phyloP scores from a whole-genome alignment of 2,329 filamentous ascomycete genomes.

The Aspergillus hiratsukae region DNA sequence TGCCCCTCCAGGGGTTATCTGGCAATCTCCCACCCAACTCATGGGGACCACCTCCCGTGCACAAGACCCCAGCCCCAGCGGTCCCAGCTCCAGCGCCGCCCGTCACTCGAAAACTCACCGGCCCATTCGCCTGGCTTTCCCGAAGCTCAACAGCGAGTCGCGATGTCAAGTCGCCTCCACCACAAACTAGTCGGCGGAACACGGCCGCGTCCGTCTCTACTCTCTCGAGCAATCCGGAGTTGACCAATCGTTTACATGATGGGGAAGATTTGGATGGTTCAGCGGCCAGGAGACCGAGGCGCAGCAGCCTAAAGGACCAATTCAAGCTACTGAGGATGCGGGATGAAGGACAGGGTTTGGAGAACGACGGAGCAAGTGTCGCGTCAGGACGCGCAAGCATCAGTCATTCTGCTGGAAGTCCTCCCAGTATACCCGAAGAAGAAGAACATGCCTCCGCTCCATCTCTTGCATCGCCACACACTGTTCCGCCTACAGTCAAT shows the following conservation, averaged over 20 bases:
- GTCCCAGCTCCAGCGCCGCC: slow-evolving; percentile 36
- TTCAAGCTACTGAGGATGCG: slow-evolving; percentile 74
- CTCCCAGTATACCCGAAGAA: slow-evolving; percentile 46
- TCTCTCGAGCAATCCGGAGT: slow-evolving; percentile 72
- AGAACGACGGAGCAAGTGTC: slow-evolving; percentile 53
- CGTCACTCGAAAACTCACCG: slow-evolving; percentile 66
- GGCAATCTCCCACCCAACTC: slow-evolving; percentile 68
- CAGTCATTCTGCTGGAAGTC: slow-evolving; percentile 44
- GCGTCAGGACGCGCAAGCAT: slow-evolving; percentile 40
- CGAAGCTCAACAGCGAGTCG: slow-evolving; percentile 56
- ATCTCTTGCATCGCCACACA: slow-evolving; percentile 33
- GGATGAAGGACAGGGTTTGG: slow-evolving; percentile 61
- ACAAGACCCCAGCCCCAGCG: slow-evolving; percentile 34
- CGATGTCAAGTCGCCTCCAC: slow-evolving; percentile 54
- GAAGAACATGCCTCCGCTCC: slow-evolving; percentile 35
- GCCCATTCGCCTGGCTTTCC: slow-evolving; percentile 82
- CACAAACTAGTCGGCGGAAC: slow-evolving; percentile 56
- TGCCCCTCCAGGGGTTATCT: slow-evolving; percentile 56
- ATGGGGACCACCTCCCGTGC: slow-evolving; percentile 58
- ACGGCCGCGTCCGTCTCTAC: slow-evolving; percentile 78
- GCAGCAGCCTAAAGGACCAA: slow-evolving; percentile 68
- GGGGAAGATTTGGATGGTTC: slow-evolving; percentile 51
- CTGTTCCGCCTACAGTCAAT: slow-evolving; percentile 62
- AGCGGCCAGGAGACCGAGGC: slow-evolving; percentile 44
- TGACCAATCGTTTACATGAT: slow-evolving; percentile 72